Evolutionary conservation across 352 stramenopile genomes (phyloP).

Genomic region (Phytophthora syringae): DNA sequence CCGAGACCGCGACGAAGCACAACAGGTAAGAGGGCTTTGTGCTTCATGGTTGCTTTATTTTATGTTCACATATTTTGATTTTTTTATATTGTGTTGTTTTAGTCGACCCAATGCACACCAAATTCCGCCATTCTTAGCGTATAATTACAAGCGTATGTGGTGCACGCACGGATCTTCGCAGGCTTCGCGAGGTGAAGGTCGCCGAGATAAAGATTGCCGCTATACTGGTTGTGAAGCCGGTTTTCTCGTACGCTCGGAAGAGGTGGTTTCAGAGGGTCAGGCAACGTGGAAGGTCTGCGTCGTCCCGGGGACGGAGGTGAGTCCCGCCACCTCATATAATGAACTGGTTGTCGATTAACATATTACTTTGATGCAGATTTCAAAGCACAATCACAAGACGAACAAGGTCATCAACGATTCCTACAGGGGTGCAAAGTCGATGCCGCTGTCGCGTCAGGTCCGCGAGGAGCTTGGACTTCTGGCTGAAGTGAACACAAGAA

Average conservation of each 20-base stretch:
- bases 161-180: neutral
- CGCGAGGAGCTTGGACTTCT: slow-evolving; percentile 4
- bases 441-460: slow-evolving; percentile 1
- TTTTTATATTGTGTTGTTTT: slow-evolving; percentile 3
- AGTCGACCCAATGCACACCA: neutral
- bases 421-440: slow-evolving; percentile 5
- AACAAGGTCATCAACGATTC: slow-evolving; percentile 12
- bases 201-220: too few species aligned
- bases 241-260: neutral
- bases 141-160: slow-evolving; percentile 6
- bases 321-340: too few species aligned
- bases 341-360: neutral
- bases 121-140: neutral
- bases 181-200: too few species aligned
- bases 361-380: neutral
- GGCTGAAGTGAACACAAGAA: slow-evolving; percentile 10
- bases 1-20: neutral
- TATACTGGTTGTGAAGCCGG: too few species aligned
- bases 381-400: slow-evolving; percentile 4
- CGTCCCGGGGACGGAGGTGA: neutral
- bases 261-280: neutral
- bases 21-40: neutral
- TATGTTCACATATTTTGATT: neutral
- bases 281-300: neutral
- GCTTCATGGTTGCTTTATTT: neutral